Evolutionary conservation across 805 yeast genomes (phyloP), one percentile per base, ranked within the genome.

Genomic region (Candida methanosorbosa): DNA sequence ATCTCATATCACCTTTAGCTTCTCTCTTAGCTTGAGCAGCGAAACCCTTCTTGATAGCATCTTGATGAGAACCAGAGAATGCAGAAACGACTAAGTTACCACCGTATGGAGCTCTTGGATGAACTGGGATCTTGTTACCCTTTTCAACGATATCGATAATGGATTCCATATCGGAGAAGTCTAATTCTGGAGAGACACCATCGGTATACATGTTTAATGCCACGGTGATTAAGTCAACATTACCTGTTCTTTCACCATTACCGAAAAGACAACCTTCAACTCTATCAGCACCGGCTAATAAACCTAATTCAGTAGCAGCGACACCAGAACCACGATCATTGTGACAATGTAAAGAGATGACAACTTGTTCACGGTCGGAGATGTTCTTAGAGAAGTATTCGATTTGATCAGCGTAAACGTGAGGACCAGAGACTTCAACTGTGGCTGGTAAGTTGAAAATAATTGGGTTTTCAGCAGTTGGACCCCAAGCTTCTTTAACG

Each of bases 181-280:
- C 88, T 45, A 81, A 65, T 27, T 73, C 67, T 39, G 90, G 88
- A 27, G 79, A 56, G 29, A 80, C 73, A 47, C 90, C 90, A 46
- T 79, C 81, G 20, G 87, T 81, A 64, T 81, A 81, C 76, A 81
- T 59, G 66, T 81, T 81, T 48, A 81, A 63, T 3, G 85, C 90
- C 41, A 81, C 73, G 18, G 87, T 81, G 34, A 78, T 76, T 43
- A 81, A 64, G 57, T 81, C 90, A 46, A 81, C 88, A 55, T 81
- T 81, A 63, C 90, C 90, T 20, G 90, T 81, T 63, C 90, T 69
- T 67, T 81, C 90, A 61, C 90, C 90, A 57, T 80, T 81, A 50
- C 88, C 88, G 43, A 81, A 81, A 28, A 81, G 64, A 66, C 88
- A 81, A 38, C 90, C 90, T 60, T 81, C 90, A 34, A 81, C 83